These are phyloP conservation scores for Physcia stellaris DNA, from an alignment of 495 filamentous ascomycete genomes.

Conservation along the genomic window DNA sequence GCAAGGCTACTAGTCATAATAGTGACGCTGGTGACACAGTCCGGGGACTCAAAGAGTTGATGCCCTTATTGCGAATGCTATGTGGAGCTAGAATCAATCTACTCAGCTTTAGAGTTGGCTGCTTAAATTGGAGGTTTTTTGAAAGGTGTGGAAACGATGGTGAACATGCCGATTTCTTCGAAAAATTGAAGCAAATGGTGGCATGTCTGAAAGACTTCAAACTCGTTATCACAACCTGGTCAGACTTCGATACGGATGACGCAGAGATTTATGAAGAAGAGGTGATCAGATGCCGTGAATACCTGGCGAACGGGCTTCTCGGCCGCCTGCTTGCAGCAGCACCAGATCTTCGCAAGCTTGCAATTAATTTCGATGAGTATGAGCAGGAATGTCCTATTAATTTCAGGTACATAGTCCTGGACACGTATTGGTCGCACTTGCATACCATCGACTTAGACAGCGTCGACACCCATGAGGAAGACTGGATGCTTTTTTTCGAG, in stretches of 20 bases:
- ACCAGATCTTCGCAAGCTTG: slow-evolving; percentile 1
- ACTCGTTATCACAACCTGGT: slow-evolving; percentile 1
- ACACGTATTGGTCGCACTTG: slow-evolving; percentile 1
- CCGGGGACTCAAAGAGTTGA: neutral
- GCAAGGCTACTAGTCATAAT: neutral
- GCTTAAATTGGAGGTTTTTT: slow-evolving; percentile 1
- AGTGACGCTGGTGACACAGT: too few relatives aligned
- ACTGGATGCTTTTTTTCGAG: slow-evolving; percentile 3
- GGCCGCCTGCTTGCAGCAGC: neutral
- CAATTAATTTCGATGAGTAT: neutral
- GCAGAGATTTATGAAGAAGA: neutral
- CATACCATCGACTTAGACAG: neutral
- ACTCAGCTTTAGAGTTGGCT: neutral
- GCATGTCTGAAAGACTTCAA: neutral
- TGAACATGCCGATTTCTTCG: neutral
- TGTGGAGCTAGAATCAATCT: neutral
- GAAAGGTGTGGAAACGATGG: neutral
- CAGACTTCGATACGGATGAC: neutral
- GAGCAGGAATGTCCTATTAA: neutral
- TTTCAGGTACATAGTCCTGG: neutral
- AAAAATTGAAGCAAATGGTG: neutral
- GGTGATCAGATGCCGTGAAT: neutral
- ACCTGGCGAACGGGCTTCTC: neutral
- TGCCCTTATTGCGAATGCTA: slow-evolving; percentile 1
- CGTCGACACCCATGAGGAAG: neutral